Conservation (phyloP, 352 stramenopile genomes). For the Phytophthora brassicae region DNA sequence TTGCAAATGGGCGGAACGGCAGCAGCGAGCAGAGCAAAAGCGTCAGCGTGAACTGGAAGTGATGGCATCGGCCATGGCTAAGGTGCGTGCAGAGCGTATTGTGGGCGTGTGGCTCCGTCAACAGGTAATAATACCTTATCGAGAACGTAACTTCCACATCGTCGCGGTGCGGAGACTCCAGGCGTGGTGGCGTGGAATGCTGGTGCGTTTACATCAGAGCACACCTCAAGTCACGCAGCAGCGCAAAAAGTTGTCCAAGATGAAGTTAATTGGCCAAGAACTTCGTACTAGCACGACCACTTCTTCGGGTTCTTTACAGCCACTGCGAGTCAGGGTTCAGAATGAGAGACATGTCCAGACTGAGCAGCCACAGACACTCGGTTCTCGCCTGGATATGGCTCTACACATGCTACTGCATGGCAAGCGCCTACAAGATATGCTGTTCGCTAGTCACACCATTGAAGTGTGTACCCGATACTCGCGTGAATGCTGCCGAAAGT, state of each 20-base stretch:
- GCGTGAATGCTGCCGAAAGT: constrained; percentile 88
- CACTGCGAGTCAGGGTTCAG: constrained; percentile 22
- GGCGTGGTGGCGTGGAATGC: constrained; percentile 69
- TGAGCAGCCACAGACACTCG: constrained; percentile 55
- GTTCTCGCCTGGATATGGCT: constrained; percentile 64
- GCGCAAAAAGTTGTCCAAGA: constrained; percentile 56
- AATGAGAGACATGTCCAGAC: constrained; percentile 16
- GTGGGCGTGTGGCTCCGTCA: constrained; percentile 32
- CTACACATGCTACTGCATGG: constrained; percentile 74
- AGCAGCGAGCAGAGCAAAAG: constrained; percentile 26
- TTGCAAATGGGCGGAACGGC: constrained; percentile 38
- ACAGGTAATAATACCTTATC: constrained; percentile 29
- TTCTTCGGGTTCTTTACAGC: constrained; percentile 10
- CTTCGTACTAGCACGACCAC: not conserved
- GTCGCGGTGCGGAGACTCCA: constrained; percentile 46
- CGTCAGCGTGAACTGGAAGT: constrained; percentile 27
- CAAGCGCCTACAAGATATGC: constrained; percentile 90
- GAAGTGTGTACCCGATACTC: constrained; percentile 93
- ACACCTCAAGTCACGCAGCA: constrained; percentile 42
- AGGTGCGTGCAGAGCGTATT: constrained; percentile 23
- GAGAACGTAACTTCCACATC: constrained; percentile 25
- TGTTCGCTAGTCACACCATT: constrained; percentile 91
- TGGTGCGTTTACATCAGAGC: constrained; percentile 55
- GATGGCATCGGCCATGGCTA: constrained; percentile 27
- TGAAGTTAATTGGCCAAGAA: constrained; percentile 45